These are phyloP conservation scores for Phytopythium litorale DNA, from an alignment of 352 stramenopile genomes.

Conservation along the genomic window DNA sequence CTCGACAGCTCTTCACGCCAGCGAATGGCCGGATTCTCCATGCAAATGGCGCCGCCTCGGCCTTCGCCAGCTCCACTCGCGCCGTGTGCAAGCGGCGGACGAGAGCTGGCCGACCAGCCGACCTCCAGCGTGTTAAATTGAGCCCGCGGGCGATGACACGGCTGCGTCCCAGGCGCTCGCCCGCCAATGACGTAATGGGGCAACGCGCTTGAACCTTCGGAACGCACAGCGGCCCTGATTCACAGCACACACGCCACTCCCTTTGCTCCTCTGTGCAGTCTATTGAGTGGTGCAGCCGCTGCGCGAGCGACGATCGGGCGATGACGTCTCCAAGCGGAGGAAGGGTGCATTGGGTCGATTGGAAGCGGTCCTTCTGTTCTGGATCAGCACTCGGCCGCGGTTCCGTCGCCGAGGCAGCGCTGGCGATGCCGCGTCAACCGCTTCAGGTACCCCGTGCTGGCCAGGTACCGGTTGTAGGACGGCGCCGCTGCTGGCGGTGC, in stretches of 20 bases:
- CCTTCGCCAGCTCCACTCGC: background rate
- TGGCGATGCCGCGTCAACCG: slow-evolving; percentile 25
- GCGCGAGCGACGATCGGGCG: background rate
- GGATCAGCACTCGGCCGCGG: background rate
- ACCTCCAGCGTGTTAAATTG: background rate
- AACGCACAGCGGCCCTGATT: background rate
- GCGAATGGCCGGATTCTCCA: background rate
- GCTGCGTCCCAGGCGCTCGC: background rate
- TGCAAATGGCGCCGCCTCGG: background rate
- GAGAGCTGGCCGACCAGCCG: background rate
- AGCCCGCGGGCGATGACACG: background rate
- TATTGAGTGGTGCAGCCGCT: background rate
- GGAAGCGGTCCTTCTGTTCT: background rate
- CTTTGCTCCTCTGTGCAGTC: background rate
- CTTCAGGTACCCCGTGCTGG: slow-evolving; percentile 51
- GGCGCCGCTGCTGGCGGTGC: background rate
- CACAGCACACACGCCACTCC: background rate
- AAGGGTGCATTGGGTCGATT: background rate
- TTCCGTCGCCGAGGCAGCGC: slow-evolving; percentile 1
- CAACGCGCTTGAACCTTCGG: slow-evolving; percentile 5
- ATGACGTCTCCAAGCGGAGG: background rate
- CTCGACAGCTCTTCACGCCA: background rate
- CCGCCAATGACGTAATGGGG: slow-evolving; percentile 4
- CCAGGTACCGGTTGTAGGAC: slow-evolving; percentile 46
- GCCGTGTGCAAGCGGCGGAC: background rate